phyloP scores from a whole-genome alignment of 2,329 filamentous ascomycete genomes.

The Arachnopeziza araneosa region DNA sequence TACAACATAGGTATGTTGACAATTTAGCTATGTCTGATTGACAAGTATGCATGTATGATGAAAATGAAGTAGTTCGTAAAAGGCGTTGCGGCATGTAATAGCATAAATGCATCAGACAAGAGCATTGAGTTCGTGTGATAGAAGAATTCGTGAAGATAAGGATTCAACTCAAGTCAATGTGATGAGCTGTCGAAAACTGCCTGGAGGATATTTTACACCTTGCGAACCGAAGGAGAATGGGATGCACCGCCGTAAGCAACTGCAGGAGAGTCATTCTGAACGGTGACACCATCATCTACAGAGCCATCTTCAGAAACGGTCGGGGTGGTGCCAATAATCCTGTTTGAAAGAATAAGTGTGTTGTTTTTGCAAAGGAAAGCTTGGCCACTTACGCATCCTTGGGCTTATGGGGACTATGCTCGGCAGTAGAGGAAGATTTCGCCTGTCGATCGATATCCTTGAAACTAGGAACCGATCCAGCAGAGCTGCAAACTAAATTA shows the following conservation, averaged over 20 bases:
- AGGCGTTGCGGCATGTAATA: conserved; percentile 17
- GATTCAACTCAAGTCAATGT: background rate
- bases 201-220: conserved; percentile 17
- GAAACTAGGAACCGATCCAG: conserved; percentile 22
- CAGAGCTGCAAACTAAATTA: conserved; percentile 14
- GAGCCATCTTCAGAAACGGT: conserved; percentile 31
- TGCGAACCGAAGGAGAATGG: conserved; percentile 28
- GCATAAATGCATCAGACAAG: conserved; percentile 12
- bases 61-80: conserved; percentile 19
- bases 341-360: conserved; percentile 13
- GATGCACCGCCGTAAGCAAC: conserved; percentile 21
- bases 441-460: conserved; percentile 29
- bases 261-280: conserved; percentile 29
- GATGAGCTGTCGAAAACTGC: conserved; percentile 1
- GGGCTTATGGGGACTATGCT: conserved; percentile 22
- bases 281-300: conserved; percentile 27
- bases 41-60: conserved; percentile 23
- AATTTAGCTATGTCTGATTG: conserved; percentile 24
- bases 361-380: background rate
- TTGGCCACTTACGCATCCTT: conserved; percentile 24
- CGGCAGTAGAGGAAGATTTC: conserved; percentile 25
- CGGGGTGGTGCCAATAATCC: conserved; percentile 19
- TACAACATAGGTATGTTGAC: conserved; percentile 25
- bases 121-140: conserved; percentile 10
- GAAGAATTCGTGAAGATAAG: conserved; percentile 8